phyloP scores from a whole-genome alignment of 257 asterid genomes.

The Paraleonurus japonicus region DNA sequence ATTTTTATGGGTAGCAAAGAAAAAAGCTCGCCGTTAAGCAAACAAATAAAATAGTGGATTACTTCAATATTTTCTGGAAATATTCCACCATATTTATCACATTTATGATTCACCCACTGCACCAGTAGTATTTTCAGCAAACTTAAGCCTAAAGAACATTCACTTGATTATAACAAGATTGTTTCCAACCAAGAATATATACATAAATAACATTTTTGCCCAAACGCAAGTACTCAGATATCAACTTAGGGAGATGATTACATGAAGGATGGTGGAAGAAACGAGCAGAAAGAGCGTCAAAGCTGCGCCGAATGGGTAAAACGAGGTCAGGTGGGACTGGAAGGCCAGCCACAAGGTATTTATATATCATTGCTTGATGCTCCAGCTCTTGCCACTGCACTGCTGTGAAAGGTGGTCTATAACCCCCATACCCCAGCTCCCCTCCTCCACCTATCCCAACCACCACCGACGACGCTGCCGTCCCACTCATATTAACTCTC shows the following conservation, averaged over 20 bases:
- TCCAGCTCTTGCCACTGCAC: constrained; percentile 98
- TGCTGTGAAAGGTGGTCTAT: constrained; percentile 78
- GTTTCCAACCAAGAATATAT: neutral
- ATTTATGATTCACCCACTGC: neutral
- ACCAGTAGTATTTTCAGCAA: neutral
- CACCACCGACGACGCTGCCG: constrained; percentile 50
- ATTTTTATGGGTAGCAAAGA: neutral
- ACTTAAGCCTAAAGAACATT: neutral
- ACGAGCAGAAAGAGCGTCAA: constrained; percentile 77
- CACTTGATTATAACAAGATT: constrained; percentile 4
- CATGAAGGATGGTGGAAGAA: constrained; percentile 74
- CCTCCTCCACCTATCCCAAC: constrained; percentile 47
- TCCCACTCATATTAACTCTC: constrained; percentile 52
- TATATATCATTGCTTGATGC: constrained; percentile 96
- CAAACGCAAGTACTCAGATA: neutral
- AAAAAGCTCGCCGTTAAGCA: neutral
- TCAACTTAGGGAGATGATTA: constrained; percentile 36
- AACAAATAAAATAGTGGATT: neutral
- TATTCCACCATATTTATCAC: neutral
- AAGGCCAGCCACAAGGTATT: constrained; percentile 82
- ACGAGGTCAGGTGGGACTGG: constrained; percentile 92
- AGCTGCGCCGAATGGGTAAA: constrained; percentile 82
- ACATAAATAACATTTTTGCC: neutral
- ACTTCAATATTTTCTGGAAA: neutral
- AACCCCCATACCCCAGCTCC: constrained; percentile 60